phyloP scores from a whole-genome alignment of 2,329 filamentous ascomycete species.

The Myriosclerotinia scirpicola region DNA sequence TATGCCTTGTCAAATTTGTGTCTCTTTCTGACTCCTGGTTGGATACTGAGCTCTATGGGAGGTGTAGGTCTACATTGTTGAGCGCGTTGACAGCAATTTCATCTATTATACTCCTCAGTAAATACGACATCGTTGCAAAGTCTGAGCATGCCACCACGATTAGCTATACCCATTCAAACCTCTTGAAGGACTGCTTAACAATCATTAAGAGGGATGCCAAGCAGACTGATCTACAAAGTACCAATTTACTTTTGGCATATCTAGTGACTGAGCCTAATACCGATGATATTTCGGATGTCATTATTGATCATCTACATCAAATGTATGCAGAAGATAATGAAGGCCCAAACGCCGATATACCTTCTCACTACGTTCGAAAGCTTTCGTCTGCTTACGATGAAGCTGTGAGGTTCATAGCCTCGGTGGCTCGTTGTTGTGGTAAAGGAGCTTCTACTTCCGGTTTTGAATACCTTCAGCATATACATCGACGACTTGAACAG shows the following conservation, averaged over 20 bases:
- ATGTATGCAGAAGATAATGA: background rate
- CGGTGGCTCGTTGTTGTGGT: slow-evolving; percentile 50
- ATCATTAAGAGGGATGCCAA: slow-evolving; percentile 6
- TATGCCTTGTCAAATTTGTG: slow-evolving; percentile 32
- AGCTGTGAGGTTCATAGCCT: slow-evolving; percentile 44
- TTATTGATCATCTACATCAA: slow-evolving; percentile 6
- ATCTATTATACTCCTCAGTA: slow-evolving; percentile 41
- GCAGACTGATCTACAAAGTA: slow-evolving; percentile 11
- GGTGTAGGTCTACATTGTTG: slow-evolving; percentile 43
- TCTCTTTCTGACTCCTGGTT: background rate
- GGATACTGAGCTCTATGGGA: slow-evolving; percentile 24
- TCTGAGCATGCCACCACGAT: background rate
- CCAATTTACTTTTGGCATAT: slow-evolving; percentile 32
- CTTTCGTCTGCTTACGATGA: slow-evolving; percentile 26
- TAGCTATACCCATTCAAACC: slow-evolving; percentile 3
- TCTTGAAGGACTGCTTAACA: slow-evolving; percentile 11
- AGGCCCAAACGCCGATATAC: background rate
- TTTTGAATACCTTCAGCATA: slow-evolving; percentile 44
- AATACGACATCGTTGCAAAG: background rate
- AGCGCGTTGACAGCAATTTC: slow-evolving; percentile 47
- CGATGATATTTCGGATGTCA: slow-evolving; percentile 4
- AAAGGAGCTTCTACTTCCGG: slow-evolving; percentile 42
- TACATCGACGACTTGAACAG: slow-evolving; percentile 34
- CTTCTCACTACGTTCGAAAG: background rate
- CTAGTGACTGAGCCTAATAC: slow-evolving; percentile 24